phyloP scores from a whole-genome alignment of 306 rosid species.

The Cucurbita ficifolia region DNA sequence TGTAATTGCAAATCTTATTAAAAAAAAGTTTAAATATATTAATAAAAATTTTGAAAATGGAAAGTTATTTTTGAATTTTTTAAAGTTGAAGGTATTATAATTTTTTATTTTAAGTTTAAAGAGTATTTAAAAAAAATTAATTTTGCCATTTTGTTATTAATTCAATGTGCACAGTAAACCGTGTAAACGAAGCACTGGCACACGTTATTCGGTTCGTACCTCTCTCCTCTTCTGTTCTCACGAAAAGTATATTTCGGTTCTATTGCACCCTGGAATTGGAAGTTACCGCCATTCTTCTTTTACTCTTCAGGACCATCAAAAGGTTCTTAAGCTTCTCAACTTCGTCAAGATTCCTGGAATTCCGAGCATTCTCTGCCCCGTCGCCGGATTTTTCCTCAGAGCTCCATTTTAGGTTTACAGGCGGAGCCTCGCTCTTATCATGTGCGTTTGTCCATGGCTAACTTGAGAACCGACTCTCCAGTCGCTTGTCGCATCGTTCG shows the following conservation, averaged over 20 bases:
- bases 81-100: no score
- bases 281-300: neutral
- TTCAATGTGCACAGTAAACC: no score
- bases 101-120: no score
- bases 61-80: no score
- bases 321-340: neutral
- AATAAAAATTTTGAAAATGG: no score
- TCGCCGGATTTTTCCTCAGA: neutral
- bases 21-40: no score
- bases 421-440: neutral
- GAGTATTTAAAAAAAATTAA: no score
- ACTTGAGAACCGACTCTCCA: conserved; percentile 40
- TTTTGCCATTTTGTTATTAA: no score
- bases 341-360: neutral
- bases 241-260: neutral
- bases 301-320: neutral
- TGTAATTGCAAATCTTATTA: no score
- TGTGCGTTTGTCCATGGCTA: conserved; percentile 9
- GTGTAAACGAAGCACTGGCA: no score
- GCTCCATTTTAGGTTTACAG: neutral
- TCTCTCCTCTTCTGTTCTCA: neutral
- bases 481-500: conserved; percentile 73
- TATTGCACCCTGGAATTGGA: neutral
- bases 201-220: neutral
- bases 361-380: neutral